Evolutionary conservation across 2,329 filamentous ascomycete species (phyloP), one percentile per base, ranked within the genome.

Genomic region (Fusarium irregulare): DNA sequence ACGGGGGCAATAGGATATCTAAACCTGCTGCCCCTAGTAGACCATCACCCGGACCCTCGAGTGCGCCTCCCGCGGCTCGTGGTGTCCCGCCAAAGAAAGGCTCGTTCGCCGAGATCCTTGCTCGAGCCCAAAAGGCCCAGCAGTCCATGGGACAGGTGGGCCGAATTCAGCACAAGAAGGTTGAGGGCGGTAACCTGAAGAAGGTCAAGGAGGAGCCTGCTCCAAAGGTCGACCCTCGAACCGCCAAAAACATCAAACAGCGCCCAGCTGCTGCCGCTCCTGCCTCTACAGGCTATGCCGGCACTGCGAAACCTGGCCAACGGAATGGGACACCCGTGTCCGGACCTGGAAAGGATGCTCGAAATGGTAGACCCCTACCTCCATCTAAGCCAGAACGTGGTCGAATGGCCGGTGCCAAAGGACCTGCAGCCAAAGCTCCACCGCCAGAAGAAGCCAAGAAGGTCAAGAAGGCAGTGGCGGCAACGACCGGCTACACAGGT

Each of bases 101-200:
- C 3, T 92, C 90, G 0, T 94, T 89, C 77, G 88, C 89, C 40
- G 91, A 93, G 74, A 91, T 93, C 64, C 85, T 94, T 80, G 90
- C 90, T 58, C 86, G 91, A 71, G 92, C 89, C 32, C 89, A 92
- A 75, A 88, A 88, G 65, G 90, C 88, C 14, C 88, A 92, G 74
- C 83, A 82, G 41, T 83, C 81, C 42, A 86, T 88, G 82, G 86
- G 83, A n/a, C 86, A 86, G 71, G 84, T 91, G 25, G 91, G 91
- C 58, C 89, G 88, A 72, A 92, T 93, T 71, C 91, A 93, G 76
- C 91, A 93, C 78, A 93, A 93, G 77, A 85, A 90, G 21, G 86
- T 89, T 3, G 91, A 92, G 72, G 91, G 89, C 74, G 79, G 85
- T n/a, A 80, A 85, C 9, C 83, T 56, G 27, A 74, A 66, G 65